Base-by-base conservation (phyloP, 306 rosid genomes). In the Benincasa hispida region DNA sequence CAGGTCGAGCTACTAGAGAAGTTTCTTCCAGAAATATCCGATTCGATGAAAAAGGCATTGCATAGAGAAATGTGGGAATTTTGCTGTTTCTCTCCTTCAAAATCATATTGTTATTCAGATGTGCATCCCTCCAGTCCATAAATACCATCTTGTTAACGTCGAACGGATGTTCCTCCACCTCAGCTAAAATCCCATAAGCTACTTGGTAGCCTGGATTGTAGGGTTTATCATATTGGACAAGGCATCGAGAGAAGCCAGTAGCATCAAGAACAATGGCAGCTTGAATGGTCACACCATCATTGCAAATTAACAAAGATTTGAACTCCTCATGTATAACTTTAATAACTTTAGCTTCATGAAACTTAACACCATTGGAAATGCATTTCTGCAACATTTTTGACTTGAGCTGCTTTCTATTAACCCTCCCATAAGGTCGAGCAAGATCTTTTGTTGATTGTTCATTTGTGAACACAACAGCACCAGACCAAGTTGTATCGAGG, bases 71-170 rank as follows among this genome's bases (percentile, higher is more conserved):
- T 6, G 99, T 92, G 35, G 98, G 98, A 68, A 90, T 90, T 66
- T 68, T 89, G 59, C 87, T 79, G 85, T 94, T 92, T 78, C 96
- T 87, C 86, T 92, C 88, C 84, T 89, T 90, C 75, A 92, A 82
- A 81, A 79, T 74, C 41, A 50, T 14, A 37, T 90, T 82, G 68
- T 80, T 79, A 59, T 80, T 78, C 74, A 94, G 82, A 85, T 94
- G 98, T 0, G 96, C 90, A 79, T 94, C 97, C 87, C 99, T 92
- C 99, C 96, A 94, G 66, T 94, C 99, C 99, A 94, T 94, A 60
- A 94, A 94, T 55, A 94, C 87, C 99, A 94, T 94, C 81, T 94
- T 94, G 79, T 94, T 97, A 10, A 90, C 86, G 37, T 92, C 97
- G 79, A 87, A 94, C 0, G 99, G 98, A 78, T 90, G 98, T 39